These are phyloP conservation scores for Parmelia sp. DNA, from an alignment of 495 filamentous ascomycete genomes.

Conservation along the genomic window DNA sequence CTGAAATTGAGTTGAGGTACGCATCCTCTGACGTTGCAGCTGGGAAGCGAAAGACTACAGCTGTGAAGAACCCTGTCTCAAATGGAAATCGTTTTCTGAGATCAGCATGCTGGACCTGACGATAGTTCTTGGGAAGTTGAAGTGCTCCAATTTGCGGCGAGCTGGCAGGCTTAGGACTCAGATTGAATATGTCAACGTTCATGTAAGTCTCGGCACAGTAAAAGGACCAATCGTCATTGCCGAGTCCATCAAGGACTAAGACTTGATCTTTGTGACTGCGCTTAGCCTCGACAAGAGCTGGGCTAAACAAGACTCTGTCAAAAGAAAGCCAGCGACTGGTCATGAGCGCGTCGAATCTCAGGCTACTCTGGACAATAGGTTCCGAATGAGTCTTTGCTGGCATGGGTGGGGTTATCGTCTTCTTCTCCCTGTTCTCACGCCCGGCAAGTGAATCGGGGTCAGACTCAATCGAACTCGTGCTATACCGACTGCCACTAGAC, in stretches of 20 bases:
- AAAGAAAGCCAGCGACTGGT: conserved; percentile 87
- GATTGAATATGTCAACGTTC: conserved; percentile 76
- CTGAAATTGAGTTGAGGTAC: conserved; percentile 74
- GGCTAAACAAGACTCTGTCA: conserved; percentile 89
- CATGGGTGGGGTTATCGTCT: conserved; percentile 11
- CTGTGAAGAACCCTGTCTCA: conserved; percentile 74
- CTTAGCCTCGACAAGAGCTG: conserved; percentile 74
- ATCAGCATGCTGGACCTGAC: conserved; percentile 68
- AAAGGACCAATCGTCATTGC: conserved; percentile 94
- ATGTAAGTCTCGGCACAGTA: conserved; percentile 92
- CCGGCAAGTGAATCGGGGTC: conserved; percentile 16
- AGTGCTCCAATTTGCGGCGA: conserved; percentile 31
- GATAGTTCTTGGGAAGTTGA: conserved; percentile 72
- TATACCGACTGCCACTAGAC: conserved; percentile 37
- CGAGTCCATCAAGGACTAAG: conserved; percentile 87
- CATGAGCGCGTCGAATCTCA: conserved; percentile 73
- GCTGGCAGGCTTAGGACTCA: conserved; percentile 40
- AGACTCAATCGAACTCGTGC: conserved; percentile 43
- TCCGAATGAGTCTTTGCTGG: conserved; percentile 33
- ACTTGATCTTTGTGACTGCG: conserved; percentile 47
- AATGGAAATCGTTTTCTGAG: conserved; percentile 75
- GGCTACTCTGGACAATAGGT: conserved; percentile 67
- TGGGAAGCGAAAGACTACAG: conserved; percentile 85
- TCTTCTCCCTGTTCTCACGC: conserved; percentile 11
- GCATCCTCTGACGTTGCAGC: conserved; percentile 61